Evolutionary conservation across 1,284 basidiomycete species (phyloP), one percentile per base, ranked within the genome.

Genomic region (Singerocomus inundabilis): DNA sequence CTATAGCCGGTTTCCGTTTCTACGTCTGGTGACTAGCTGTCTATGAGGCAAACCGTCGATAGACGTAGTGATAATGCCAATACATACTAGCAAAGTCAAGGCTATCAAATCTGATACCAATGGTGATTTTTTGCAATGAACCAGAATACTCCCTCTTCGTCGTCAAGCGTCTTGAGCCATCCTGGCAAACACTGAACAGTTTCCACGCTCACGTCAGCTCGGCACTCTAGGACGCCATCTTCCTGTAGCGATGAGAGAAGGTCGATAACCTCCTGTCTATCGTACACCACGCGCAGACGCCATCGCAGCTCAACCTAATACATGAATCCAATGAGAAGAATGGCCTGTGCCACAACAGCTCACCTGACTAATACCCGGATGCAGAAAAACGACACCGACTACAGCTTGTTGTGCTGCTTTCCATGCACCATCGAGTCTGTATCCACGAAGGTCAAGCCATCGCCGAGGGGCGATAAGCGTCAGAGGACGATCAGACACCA

Each of bases 361-460:
- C 60, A 89, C 91, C 77, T 89, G 81, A 31, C 79, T 77, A 42
- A 90, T 79, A 3, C 88, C 90, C 10, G 91, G 89, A 53, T 83
- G 76, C 52, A 82, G 78, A 33, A 88, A 67, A 40, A 93, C 63
- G 29, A 82, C 67, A 5, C 84, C 81, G 39, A 83, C 73, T 26
- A 89, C 81, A n/a, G 84, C 81, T 54, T 81, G 76, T 37, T 85
- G 63, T 10, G 82, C 85, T 32, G 82, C 79, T 46, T 81, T 75
- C 89, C 89, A 93, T 33, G 82, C 75, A 44, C 81, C 79, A 8
- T 70, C 62, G 32, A 90, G 71, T 57, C 75, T 77, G 15, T 65
- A 61, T 2, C 91, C 91, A 41, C 72, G 73, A 44, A 91, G 79
- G 63, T 90, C 85, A 35, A 88, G 65, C 91, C 91, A 93, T 24